Percentiles rank a stretch among this genome's conserved stretches.
Conservation (phyloP, 495 filamentous ascomycete species). For the Paragyromitra xinjiangensis region DNA sequence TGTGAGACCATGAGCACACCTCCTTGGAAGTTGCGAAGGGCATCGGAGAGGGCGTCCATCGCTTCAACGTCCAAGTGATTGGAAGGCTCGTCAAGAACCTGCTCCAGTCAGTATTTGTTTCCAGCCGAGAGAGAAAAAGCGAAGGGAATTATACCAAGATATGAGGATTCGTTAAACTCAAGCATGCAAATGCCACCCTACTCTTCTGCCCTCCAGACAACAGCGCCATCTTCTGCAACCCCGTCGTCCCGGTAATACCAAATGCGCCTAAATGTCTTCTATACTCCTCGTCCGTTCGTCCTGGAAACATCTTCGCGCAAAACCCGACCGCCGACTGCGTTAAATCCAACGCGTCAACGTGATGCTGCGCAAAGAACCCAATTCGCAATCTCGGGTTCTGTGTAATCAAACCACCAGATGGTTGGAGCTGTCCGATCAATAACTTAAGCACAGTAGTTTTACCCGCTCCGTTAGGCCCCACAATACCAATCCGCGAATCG, state of each 20-base stretch:
- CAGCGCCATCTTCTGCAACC: slow-evolving; percentile 93
- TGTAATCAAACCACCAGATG: slow-evolving; percentile 82
- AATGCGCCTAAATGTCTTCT: slow-evolving; percentile 94
- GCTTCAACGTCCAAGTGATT: slow-evolving; percentile 99
- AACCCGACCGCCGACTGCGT: slow-evolving; percentile 88
- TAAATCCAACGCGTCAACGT: slow-evolving; percentile 95
- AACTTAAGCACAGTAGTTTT: slow-evolving; percentile 97
- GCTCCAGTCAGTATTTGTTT: not conserved
- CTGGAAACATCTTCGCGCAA: slow-evolving; percentile 91
- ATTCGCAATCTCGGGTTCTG: slow-evolving; percentile 86
- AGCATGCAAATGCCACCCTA: slow-evolving; percentile 93
- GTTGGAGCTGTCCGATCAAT: slow-evolving; percentile 82
- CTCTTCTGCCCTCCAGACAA: slow-evolving; percentile 98
- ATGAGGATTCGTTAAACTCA: slow-evolving; percentile 91
- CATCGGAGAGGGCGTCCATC: slow-evolving; percentile 92
- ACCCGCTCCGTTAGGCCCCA: slow-evolving; percentile 97
- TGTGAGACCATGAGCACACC: slow-evolving; percentile 98
- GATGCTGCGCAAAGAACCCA: slow-evolving; percentile 98
- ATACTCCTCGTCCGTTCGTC: slow-evolving; percentile 95
- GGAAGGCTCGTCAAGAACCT: slow-evolving; percentile 91
- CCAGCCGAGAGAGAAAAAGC: not conserved
- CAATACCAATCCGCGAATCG: slow-evolving; percentile 97
- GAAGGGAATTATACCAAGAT: slow-evolving; percentile 68
- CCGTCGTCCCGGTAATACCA: slow-evolving; percentile 97
- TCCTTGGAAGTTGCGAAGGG: slow-evolving; percentile 85